Evolutionary conservation across 163 green algal species (phyloP).

Genomic region (Botryococcus braunii): DNA sequence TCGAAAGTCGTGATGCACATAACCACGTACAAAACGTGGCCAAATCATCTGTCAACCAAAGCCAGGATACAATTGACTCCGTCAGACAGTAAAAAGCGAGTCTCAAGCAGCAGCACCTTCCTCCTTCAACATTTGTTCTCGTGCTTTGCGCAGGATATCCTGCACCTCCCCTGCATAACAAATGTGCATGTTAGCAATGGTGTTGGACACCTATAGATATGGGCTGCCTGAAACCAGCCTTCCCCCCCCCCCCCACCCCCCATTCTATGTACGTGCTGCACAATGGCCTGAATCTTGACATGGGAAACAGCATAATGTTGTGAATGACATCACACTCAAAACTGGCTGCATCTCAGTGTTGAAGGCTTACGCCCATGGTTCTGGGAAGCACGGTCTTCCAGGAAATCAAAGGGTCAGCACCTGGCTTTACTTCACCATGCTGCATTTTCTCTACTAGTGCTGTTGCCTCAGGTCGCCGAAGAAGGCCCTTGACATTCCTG

Average conservation of each 20-base stretch:
- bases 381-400: not conserved
- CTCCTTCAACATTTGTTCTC: conserved; percentile 19
- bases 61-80: too few species aligned
- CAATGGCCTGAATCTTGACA: not conserved
- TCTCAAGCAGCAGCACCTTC: not conserved
- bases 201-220: not conserved
- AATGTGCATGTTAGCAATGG: not conserved
- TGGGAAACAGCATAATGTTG: not conserved
- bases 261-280: conserved; percentile 17
- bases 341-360: not conserved
- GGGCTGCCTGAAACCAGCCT: not conserved
- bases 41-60: too few species aligned
- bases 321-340: not conserved
- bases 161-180: conserved; percentile 57
- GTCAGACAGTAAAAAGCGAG: not conserved
- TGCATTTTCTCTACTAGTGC: conserved; percentile 91
- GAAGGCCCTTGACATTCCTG: conserved; percentile 80
- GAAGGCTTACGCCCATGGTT: not conserved
- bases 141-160: conserved; percentile 44
- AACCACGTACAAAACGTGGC: too few species aligned
- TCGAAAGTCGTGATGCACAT: too few species aligned
- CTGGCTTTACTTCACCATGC: conserved; percentile 76
- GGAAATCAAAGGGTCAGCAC: conserved; percentile 20
- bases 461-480: conserved; percentile 83
- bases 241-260: conserved; percentile 38